Conservation (phyloP, 2,329 filamentous ascomycete species). For the Pyrenophora graminea region DNA sequence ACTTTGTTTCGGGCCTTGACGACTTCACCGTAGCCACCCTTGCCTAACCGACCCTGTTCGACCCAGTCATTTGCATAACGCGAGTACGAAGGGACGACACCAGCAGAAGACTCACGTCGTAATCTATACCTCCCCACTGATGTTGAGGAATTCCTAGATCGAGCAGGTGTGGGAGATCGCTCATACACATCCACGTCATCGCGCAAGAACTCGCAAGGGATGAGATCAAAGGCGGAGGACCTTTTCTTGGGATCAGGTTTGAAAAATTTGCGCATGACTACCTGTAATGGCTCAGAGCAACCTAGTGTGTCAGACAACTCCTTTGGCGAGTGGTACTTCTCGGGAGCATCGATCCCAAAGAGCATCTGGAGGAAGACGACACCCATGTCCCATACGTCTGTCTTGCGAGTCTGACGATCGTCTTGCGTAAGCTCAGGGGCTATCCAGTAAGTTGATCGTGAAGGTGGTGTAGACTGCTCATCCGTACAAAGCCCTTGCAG, state of each 20-base stretch:
- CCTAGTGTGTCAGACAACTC: slow-evolving; percentile 71
- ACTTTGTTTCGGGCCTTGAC: slow-evolving; percentile 94
- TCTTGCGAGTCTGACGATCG: slow-evolving; percentile 67
- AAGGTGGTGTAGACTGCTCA: slow-evolving; percentile 59
- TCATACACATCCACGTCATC: slow-evolving; percentile 53
- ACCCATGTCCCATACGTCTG: slow-evolving; percentile 94
- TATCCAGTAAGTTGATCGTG: slow-evolving; percentile 80
- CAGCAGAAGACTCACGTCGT: slow-evolving; percentile 44
- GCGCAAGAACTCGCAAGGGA: slow-evolving; percentile 61
- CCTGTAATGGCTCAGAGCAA: slow-evolving; percentile 75
- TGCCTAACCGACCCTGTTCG: slow-evolving; percentile 85
- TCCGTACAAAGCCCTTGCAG: slow-evolving; percentile 60
- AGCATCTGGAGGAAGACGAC: slow-evolving; percentile 92
- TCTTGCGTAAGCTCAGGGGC: slow-evolving; percentile 74
- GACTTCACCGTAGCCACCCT: slow-evolving; percentile 94
- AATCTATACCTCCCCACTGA: slow-evolving; percentile 39
- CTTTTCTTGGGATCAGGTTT: slow-evolving; percentile 81
- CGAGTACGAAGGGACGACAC: slow-evolving; percentile 56
- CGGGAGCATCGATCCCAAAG: slow-evolving; percentile 77
- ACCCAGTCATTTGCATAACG: slow-evolving; percentile 89
- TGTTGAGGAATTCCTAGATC: slow-evolving; percentile 45
- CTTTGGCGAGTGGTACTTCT: slow-evolving; percentile 78
- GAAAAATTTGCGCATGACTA: slow-evolving; percentile 84
- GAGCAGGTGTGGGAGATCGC: slow-evolving; percentile 37
- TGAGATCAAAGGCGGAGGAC: slow-evolving; percentile 76